Evolutionary conservation across 139 green algal genomes (phyloP).

Genomic region (Chlamydomonas applanata): DNA sequence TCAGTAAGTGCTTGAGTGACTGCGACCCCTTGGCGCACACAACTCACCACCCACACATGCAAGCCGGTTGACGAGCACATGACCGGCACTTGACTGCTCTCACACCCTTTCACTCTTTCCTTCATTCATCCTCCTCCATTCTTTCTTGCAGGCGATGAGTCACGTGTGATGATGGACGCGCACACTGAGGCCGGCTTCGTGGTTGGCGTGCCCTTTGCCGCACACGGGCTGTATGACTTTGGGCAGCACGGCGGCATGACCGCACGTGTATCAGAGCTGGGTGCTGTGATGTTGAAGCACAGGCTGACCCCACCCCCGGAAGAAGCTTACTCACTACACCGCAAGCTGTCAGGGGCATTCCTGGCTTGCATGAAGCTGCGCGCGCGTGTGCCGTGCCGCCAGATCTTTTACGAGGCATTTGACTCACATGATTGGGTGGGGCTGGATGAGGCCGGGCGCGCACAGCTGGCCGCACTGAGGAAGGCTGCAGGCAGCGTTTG

Average conservation of each 20-base stretch:
- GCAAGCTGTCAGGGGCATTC: slow-evolving; percentile 92
- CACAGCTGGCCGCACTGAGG: no score
- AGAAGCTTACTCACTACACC: slow-evolving; percentile 93
- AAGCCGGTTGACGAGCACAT: no score
- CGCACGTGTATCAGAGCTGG: slow-evolving; percentile 62
- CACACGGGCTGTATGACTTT: slow-evolving; percentile 80
- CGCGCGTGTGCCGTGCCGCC: slow-evolving; percentile 59
- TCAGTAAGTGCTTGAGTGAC: no score
- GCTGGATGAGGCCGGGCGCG: not conserved
- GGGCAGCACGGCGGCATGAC: slow-evolving; percentile 56
- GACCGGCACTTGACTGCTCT: no score
- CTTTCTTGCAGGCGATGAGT: slow-evolving; percentile 71
- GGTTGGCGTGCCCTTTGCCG: slow-evolving; percentile 87
- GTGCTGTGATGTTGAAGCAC: slow-evolving; percentile 88
- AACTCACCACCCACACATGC: no score
- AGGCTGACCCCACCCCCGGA: slow-evolving; percentile 88
- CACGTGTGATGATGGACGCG: slow-evolving; percentile 84
- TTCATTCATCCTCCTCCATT: not conserved
- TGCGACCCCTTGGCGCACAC: no score
- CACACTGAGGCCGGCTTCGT: slow-evolving; percentile 88
- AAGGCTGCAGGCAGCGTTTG: no score
- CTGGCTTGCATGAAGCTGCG: slow-evolving; percentile 95
- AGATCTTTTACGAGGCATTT: slow-evolving; percentile 51
- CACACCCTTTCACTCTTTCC: no score
- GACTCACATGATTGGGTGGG: not conserved